Base-by-base conservation (phyloP, 441 rosid genomes). In the Cnidoscolus chayamansa region DNA sequence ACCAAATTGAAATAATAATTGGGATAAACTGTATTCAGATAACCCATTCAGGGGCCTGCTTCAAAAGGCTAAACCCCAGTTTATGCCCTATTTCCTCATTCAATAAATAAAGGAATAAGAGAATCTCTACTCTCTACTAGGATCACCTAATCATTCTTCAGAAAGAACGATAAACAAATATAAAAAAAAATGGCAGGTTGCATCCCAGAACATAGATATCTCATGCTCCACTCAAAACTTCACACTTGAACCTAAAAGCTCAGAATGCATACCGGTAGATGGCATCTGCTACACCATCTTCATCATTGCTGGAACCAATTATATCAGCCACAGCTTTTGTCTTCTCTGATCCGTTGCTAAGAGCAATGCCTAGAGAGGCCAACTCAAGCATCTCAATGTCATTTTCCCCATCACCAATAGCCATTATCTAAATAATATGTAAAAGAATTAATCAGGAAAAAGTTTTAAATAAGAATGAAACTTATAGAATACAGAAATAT, bases 381-480 rank as follows among this genome's bases (percentile, higher is more conserved):
- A 95, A 64, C 82, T 92, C 86, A 47, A 92, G 96, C 98, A 93
- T 93, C 85, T 91, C 96, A 2, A 84, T 72, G 65, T 95, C 98
- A 43, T 92, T 92, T 82, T 95, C 99, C 31, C 98, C 99, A 67
- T 90, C 99, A 4, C 98, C 98, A 55, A 95, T 88, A 13, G 97
- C 98, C 97, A 95, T 89, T 73, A 92, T 81, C 98, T 93, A 87
- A 56, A 66, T 59, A 51, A 58, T 2, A 51, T 30, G 45, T 10
- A 43, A 51, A 35, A 57, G 17, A 61, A 68, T 65, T 67, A 68
- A 65, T 56, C 47, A 63, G 49, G 32, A 60, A 0, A 50, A 56
- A 75, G 43, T 12, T 54, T 50, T 11, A 17, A 47, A 63, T 5
- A 35, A 2, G 5, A 35, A 2, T 35, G 40, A 35, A 35, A 35